Evolutionary conservation across 2,329 filamentous ascomycete species (phyloP), one percentile per base, ranked within the genome.

Genomic region (Monilinia fructigena): DNA sequence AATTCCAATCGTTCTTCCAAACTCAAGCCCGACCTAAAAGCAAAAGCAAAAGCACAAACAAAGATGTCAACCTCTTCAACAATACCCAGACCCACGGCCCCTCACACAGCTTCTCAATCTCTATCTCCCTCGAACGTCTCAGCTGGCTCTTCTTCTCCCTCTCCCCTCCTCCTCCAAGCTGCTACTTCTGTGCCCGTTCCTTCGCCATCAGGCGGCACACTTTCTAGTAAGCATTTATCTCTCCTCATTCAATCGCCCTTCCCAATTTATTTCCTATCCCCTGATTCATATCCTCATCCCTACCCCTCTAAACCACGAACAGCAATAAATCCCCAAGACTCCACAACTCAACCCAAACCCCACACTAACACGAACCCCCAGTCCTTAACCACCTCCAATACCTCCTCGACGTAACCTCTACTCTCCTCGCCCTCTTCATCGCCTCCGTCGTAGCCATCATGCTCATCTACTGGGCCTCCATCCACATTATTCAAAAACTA

Each of bases 321-420:
- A 35, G 31, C 3, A 35, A 35, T 7, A 35, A 35, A 35, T 35
- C 31, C 31, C 31, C 31, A 6, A 35, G 7, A 35, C 31, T 7
- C 31, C 31, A 35, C 31, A 6, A 35, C 4, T 5, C 31, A 35
- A 5, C 31, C 31, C 31, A 35, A 23, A 3, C 18, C 3, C 18
- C 3, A 1, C 38, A 35, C 20, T 40, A 31, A 26, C 26, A 23
- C 4, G 4, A 4, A 23, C 12, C 7, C 20, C 11, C 7, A 65
- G 54, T 59, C 26, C 18, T 59, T 31, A 7, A 47, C n/a, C 62
- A 58, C 18, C 31, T 65, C 42, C 62, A 65, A 58, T 50, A 65
- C n/a, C 26, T 56, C 11, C 54, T 65, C 40, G 62, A 65, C n/a
- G 40, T 65, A 16, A 65, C 54, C n/a, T 65, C 62, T 3, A 65